Evolutionary conservation across 305 asterid genomes (phyloP), one percentile per base, ranked within the genome.

Genomic region (Fraxinus latifolia): DNA sequence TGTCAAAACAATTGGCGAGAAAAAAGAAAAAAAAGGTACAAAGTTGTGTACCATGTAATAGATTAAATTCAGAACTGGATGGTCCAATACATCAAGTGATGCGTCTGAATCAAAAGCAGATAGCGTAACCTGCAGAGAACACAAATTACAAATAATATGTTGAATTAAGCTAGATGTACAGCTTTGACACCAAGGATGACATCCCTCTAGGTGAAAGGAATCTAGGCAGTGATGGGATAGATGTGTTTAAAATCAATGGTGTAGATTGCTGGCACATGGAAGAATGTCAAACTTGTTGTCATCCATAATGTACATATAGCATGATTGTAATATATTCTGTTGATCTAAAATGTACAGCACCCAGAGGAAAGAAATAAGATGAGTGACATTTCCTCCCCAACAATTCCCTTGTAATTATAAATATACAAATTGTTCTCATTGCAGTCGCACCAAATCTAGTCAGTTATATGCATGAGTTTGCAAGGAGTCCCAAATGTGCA

Each of bases 61-160:
- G 84, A 95, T 90, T 83, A 95, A 74, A 83, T 94, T 95, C 83
- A 93, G 74, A 78, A 91, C 81, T 21, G 99, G 99, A 88, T 95
- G 98, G 86, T 92, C 78, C 85, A 95, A 79, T 39, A 93, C 98
- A 14, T 95, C 93, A 74, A 93, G 93, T 44, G 97, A 86, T 34
- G 94, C 97, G 80, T 93, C 89, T 14, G 82, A 39, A 84, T 93
- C 94, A 82, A 95, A 90, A 77, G 99, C 97, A 44, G 98, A 93
- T 17, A 95, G 92, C 83, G 79, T 82, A 87, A 90, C 95, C 99
- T 95, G 92, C 84, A 85, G 60, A 72, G 7, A 76, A 77, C 27
- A 47, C 2, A 67, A 71, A 77, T 8, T 27, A 72, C 47, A 77
- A n/a, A 11, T 39, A 39, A 39, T 39, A 39, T 39, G 47, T 39